Conservation (phyloP, 1,284 basidiomycete genomes). For the Melanopsichium pennsylvanicum region DNA sequence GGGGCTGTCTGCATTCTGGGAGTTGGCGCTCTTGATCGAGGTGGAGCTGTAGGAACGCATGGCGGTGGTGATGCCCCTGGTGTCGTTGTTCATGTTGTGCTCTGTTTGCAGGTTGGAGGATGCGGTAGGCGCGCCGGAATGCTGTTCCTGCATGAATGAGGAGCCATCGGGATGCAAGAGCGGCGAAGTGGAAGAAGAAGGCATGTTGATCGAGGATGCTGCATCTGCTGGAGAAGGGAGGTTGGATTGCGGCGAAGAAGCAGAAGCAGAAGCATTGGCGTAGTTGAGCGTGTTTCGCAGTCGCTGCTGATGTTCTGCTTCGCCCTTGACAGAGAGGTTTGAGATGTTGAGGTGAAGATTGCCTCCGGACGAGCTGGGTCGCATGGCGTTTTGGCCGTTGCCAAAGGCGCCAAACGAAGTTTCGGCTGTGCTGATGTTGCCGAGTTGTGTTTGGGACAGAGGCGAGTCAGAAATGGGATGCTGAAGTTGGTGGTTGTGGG, state of each 20-base stretch:
- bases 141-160: constrained; percentile 6
- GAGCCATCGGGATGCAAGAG: constrained; percentile 23
- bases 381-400: constrained; percentile 12
- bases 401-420: constrained; percentile 13
- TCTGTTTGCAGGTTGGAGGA: constrained; percentile 32
- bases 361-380: constrained; percentile 27
- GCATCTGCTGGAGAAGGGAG: constrained; percentile 32
- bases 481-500: constrained; percentile 19
- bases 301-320: constrained; percentile 11
- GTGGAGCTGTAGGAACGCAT: constrained; percentile 41
- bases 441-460: constrained; percentile 3
- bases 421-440: constrained; percentile 8
- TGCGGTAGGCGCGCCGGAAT: constrained; percentile 15
- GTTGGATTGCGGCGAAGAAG: constrained; percentile 24
- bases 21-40: constrained; percentile 39
- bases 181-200: constrained; percentile 8
- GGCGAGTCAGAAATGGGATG: constrained; percentile 10
- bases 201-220: constrained; percentile 1
- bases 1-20: constrained; percentile 35
- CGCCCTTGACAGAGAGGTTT: constrained; percentile 32
- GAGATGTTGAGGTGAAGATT: constrained; percentile 49
- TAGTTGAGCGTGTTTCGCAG: constrained; percentile 17
- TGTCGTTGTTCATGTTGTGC: constrained; percentile 20
- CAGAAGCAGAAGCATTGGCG: constrained; percentile 6
- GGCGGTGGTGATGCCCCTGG: constrained; percentile 5